These are phyloP conservation scores for Rutidosis leptorrhynchoides DNA, from an alignment of 129 eudicot genomes.

Conservation along the genomic window DNA sequence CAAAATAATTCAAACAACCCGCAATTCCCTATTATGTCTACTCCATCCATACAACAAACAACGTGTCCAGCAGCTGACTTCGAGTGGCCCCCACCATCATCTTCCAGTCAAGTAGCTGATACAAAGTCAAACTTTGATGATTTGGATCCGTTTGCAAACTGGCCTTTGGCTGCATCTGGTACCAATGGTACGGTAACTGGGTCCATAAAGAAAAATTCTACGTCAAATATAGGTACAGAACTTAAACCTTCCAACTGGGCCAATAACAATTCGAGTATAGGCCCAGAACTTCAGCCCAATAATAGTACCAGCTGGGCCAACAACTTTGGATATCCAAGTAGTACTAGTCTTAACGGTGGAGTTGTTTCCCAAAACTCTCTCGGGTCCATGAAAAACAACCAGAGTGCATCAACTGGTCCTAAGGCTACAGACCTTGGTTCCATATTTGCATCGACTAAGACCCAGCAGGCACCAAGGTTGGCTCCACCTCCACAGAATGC, in stretches of 20 bases:
- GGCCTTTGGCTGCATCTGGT: conserved; percentile 58
- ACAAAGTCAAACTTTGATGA: conserved; percentile 64
- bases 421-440: conserved; percentile 61
- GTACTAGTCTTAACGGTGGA: conserved; percentile 33
- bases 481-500: conserved; percentile 92
- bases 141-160: conserved; percentile 88
- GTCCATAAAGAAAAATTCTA: conserved; percentile 11
- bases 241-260: conserved; percentile 43
- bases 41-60: conserved; percentile 45
- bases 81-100: conserved; percentile 80
- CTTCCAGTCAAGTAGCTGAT: conserved; percentile 39
- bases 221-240: conserved; percentile 18
- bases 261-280: no score
- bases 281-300: conserved; percentile 38
- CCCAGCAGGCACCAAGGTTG: conserved; percentile 55
- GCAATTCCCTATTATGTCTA: conserved; percentile 40
- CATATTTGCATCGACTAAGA: conserved; percentile 56
- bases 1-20: conserved; percentile 32
- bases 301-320: conserved; percentile 42
- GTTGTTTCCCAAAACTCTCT: conserved; percentile 36
- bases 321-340: conserved; percentile 32
- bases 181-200: conserved; percentile 29
- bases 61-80: conserved; percentile 66
- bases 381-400: conserved; percentile 54
- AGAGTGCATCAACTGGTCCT: conserved; percentile 44